Conservation (phyloP, 2,329 filamentous ascomycete species). For the Ceratocystis eucalypticola region DNA sequence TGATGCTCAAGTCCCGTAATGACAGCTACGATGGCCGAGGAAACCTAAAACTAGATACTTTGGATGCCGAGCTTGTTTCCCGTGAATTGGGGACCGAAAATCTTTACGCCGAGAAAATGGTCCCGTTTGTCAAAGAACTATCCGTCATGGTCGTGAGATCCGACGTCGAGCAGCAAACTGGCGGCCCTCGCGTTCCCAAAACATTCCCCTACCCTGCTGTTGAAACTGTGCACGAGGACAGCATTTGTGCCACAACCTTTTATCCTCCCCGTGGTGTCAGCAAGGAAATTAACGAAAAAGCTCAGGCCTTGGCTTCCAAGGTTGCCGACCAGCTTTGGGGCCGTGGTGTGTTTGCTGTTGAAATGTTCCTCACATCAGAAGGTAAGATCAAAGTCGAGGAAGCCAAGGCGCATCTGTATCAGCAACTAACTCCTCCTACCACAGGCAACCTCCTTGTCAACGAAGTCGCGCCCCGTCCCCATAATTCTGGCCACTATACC, state of each 20-base stretch:
- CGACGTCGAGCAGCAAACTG: constrained; percentile 41
- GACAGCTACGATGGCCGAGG: constrained; percentile 86
- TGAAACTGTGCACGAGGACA: constrained; percentile 91
- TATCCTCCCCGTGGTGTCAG: constrained; percentile 64
- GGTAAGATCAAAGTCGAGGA: constrained; percentile 28
- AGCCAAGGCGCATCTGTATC: constrained; percentile 10
- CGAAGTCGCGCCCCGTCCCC: constrained; percentile 67
- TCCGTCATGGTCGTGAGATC: constrained; percentile 93
- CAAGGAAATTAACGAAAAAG: constrained; percentile 44
- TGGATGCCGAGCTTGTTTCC: constrained; percentile 46
- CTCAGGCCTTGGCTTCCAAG: constrained; percentile 62
- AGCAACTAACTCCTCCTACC: constrained; percentile 7
- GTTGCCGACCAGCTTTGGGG: constrained; percentile 72
- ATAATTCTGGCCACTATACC: constrained; percentile 91
- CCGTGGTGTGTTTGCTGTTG: constrained; percentile 87
- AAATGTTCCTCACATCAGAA: constrained; percentile 78
- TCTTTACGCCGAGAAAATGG: constrained; percentile 83
- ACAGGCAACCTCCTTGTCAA: constrained; percentile 58
- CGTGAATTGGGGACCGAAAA: constrained; percentile 51
- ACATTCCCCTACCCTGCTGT: constrained; percentile 71
- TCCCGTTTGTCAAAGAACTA: constrained; percentile 71
- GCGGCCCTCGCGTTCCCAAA: constrained; percentile 31
- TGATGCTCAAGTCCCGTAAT: constrained; percentile 84
- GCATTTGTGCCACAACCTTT: constrained; percentile 86
- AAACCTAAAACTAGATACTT: constrained; percentile 39